These are phyloP conservation scores for Sporothrix pallida DNA, from an alignment of 2,329 filamentous ascomycete genomes.

Conservation along the genomic window DNA sequence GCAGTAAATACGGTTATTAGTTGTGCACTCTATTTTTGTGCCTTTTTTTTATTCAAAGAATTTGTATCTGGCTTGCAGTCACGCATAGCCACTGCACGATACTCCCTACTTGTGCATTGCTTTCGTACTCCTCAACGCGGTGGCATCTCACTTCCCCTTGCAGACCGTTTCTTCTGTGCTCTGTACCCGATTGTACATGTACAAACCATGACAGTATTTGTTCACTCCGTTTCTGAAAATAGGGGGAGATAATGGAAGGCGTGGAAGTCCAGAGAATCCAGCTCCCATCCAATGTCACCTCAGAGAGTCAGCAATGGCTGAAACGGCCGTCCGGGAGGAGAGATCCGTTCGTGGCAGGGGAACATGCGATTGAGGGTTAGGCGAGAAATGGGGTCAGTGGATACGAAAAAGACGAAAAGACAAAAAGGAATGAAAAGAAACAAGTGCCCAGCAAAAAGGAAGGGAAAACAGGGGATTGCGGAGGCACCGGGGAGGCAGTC, in stretches of 20 bases:
- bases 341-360: constrained; percentile 20
- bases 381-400: constrained; percentile 14
- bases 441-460: background rate
- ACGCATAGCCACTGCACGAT: constrained; percentile 1
- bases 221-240: no score
- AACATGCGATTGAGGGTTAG: constrained; percentile 3
- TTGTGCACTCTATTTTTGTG: background rate
- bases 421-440: background rate
- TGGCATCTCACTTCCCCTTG: background rate
- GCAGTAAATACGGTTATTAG: background rate
- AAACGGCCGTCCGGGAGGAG: constrained; percentile 12
- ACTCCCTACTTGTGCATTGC: background rate
- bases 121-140: background rate
- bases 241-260: no score
- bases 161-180: constrained; percentile 17
- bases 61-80: background rate
- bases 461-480: background rate
- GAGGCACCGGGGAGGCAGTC: constrained; percentile 22
- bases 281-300: background rate
- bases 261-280: no score
- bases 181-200: background rate
- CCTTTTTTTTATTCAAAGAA: background rate
- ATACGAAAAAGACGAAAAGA: background rate
- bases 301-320: background rate
- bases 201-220: no score